phyloP scores from a whole-genome alignment of 1,284 basidiomycete species.

The Moniliella sp. region DNA sequence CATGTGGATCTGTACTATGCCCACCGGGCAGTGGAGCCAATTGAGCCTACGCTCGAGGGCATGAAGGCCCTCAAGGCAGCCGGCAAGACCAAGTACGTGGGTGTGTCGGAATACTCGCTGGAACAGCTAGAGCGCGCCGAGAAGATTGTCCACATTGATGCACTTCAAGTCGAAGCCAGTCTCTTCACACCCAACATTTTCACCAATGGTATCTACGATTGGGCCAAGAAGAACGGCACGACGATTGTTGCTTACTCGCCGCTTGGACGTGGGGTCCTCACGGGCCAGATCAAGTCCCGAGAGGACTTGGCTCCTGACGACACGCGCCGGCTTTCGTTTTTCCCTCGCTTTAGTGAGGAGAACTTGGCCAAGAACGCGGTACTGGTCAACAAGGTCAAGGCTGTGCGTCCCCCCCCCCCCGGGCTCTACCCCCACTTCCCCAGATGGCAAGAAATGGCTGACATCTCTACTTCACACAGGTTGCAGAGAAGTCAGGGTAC shows the following conservation, averaged over 20 bases:
- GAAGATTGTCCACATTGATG: conserved; percentile 35
- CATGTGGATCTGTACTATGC: conserved; percentile 36
- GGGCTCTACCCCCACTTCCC: too few species aligned
- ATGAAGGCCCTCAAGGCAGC: conserved; percentile 54
- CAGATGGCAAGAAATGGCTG: too few species aligned
- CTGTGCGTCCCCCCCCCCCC: too few species aligned
- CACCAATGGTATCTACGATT: conserved; percentile 14
- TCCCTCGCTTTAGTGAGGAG: conserved; percentile 11
- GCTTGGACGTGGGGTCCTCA: conserved; percentile 12
- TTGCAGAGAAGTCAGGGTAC: conserved; percentile 10
- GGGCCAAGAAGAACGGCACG: conserved; percentile 9
- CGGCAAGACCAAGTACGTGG: conserved; percentile 52
- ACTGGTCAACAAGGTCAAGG: conserved; percentile 9
- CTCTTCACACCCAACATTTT: conserved; percentile 31
- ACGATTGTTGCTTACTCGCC: conserved; percentile 14
- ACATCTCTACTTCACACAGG: conserved; percentile 1
- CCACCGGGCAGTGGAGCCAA: conserved; percentile 37
- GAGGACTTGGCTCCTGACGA: conserved; percentile 11
- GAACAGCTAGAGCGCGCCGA: conserved; percentile 8
- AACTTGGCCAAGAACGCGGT: conserved; percentile 15
- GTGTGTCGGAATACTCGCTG: conserved; percentile 37
- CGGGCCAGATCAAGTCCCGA: conserved; percentile 7
- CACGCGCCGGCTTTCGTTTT: conserved; percentile 11
- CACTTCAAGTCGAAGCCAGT: conserved; percentile 38
- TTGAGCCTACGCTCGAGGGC: conserved; percentile 53